A percentile compares a stretch with the other conserved stretches of the same genome.
phyloP scores from a whole-genome alignment of 768 basidiomycete genomes.

The Trichaptum fuscoviolaceum region DNA sequence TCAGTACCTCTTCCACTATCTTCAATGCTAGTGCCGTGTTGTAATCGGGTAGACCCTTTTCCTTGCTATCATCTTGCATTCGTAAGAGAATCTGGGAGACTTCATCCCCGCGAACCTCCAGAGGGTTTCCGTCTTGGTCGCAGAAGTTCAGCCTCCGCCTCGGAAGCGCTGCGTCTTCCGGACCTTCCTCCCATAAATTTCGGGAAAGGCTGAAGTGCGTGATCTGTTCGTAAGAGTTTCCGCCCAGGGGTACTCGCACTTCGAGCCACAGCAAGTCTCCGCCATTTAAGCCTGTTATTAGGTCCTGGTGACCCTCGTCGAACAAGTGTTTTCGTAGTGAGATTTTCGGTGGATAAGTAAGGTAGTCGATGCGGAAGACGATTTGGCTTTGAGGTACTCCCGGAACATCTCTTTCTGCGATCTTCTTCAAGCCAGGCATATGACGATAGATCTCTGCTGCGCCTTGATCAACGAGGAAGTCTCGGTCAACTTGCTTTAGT shows the following conservation, averaged over 20 bases:
- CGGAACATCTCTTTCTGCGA: not conserved
- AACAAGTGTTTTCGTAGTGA: not conserved
- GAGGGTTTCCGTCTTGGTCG: not conserved
- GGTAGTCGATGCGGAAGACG: not conserved
- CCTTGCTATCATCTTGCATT: not conserved
- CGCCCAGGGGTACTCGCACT: not conserved
- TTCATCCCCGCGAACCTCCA: not conserved
- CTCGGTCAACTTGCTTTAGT: not conserved
- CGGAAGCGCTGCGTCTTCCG: not conserved
- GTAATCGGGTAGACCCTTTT: not conserved
- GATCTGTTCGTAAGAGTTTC: not conserved
- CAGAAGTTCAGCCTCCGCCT: not conserved
- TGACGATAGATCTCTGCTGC: not conserved
- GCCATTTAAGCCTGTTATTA: not conserved
- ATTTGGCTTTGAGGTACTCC: not conserved
- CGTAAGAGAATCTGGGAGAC: not conserved
- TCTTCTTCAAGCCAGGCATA: not conserved
- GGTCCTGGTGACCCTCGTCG: not conserved
- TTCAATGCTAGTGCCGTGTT: not conserved
- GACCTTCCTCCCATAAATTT: not conserved
- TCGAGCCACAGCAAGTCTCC: not conserved
- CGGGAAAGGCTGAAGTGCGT: not conserved
- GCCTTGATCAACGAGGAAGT: not conserved
- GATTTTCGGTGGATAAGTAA: not conserved
- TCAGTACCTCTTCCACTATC: not conserved